Evolutionary conservation across 192 early-diverging fungal species (phyloP).

Genomic region (Coemansia sp.): DNA sequence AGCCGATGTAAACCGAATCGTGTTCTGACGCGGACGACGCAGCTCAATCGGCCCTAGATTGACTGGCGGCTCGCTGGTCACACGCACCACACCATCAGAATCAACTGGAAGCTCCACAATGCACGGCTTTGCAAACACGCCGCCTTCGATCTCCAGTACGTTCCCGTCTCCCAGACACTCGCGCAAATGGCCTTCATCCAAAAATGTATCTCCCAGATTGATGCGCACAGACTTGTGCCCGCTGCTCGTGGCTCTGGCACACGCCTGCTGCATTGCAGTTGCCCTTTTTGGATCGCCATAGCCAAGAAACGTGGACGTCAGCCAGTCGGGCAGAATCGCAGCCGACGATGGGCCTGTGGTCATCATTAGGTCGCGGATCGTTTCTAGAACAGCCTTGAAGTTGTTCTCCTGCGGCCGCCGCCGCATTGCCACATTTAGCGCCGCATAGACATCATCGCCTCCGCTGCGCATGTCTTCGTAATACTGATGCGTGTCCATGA

Average conservation of each 20-base stretch:
- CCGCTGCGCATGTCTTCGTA: slow-evolving; percentile 24
- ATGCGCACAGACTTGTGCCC: slow-evolving; percentile 57
- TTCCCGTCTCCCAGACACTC: slow-evolving; percentile 56
- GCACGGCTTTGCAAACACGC: slow-evolving; percentile 60
- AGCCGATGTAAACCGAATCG: slow-evolving; percentile 80
- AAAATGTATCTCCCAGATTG: slow-evolving; percentile 87
- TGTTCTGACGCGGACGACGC: slow-evolving; percentile 68
- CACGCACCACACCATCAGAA: slow-evolving; percentile 38
- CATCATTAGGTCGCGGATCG: slow-evolving; percentile 83
- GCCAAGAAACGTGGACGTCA: slow-evolving; percentile 88
- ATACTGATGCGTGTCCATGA: slow-evolving; percentile 89
- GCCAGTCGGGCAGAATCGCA: slow-evolving; percentile 78
- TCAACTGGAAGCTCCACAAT: slow-evolving; percentile 66
- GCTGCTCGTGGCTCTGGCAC: background rate
- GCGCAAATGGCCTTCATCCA: slow-evolving; percentile 75
- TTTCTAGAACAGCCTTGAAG: slow-evolving; percentile 89
- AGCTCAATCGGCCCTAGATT: slow-evolving; percentile 79
- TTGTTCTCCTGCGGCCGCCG: slow-evolving; percentile 90
- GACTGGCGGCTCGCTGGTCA: slow-evolving; percentile 62
- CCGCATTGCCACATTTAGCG: slow-evolving; percentile 90
- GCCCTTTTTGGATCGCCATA: slow-evolving; percentile 90
- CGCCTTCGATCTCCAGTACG: background rate
- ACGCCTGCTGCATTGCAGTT: slow-evolving; percentile 27
- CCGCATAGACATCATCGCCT: slow-evolving; percentile 68
- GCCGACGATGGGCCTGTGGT: slow-evolving; percentile 15